These are phyloP conservation scores for Coemansia sp. DNA, from an alignment of 192 early-diverging fungal genomes.

Conservation along the genomic window DNA sequence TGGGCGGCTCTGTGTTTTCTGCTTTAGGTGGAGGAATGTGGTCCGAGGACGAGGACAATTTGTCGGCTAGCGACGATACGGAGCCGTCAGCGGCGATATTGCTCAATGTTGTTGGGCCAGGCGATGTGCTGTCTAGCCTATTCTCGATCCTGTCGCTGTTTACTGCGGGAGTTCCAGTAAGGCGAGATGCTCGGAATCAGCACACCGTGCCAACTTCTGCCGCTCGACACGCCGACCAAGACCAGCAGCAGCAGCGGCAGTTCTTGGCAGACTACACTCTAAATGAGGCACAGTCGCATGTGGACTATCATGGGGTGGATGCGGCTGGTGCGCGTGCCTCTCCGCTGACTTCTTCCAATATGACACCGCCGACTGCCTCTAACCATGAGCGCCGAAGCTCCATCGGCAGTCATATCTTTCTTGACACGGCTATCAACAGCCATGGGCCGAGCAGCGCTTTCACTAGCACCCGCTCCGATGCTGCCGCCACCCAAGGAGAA, in stretches of 20 bases:
- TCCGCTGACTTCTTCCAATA: neutral
- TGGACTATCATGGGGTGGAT: neutral
- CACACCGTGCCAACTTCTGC: neutral
- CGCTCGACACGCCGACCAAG: slow-evolving; percentile 9
- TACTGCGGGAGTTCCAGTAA: slow-evolving; percentile 68
- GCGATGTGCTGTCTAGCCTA: slow-evolving; percentile 87
- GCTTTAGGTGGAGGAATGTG: slow-evolving; percentile 17
- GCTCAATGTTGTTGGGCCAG: slow-evolving; percentile 85
- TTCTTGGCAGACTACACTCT: neutral
- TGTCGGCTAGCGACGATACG: neutral
- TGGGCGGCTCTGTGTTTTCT: neutral
- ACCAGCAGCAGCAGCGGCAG: slow-evolving; percentile 1
- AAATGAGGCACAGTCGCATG: neutral
- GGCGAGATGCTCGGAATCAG: slow-evolving; percentile 10
- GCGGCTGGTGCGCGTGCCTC: slow-evolving; percentile 5
- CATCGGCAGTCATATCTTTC: neutral
- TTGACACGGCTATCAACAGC: neutral
- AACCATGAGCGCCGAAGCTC: neutral
- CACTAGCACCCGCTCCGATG: neutral
- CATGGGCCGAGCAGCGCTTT: neutral
- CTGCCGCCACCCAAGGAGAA: neutral
- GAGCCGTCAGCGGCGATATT: slow-evolving; percentile 60
- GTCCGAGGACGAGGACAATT: neutral
- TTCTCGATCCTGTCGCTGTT: slow-evolving; percentile 92
- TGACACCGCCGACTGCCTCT: neutral